Evolutionary conservation across 768 basidiomycete species (phyloP), one percentile per base, ranked within the genome.

Genomic region (Chiua virens): DNA sequence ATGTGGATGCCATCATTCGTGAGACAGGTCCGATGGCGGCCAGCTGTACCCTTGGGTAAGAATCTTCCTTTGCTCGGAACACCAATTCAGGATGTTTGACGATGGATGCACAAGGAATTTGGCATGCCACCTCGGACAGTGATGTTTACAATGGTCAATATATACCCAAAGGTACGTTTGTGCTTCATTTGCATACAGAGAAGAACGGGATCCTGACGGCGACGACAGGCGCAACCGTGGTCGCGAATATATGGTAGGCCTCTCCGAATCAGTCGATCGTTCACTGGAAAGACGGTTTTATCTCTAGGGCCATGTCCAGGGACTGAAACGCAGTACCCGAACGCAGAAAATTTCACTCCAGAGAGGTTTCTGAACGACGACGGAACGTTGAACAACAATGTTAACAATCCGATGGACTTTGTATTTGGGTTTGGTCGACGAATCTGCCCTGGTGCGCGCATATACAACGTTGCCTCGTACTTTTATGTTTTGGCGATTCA

Each of bases 81-180:
- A 6, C 6, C 10, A 2, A 9, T 10, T 30, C 28, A 11, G 9
- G 5, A 11, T 8, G n/a, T 8, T 11, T 30, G 28, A 30, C 28
- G 3, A 8, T 8, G 30, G 30, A 30, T 13, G 14, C 14, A 4
- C 32, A 34, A 42, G 48, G 41, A 10, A 14, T 37, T 21, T 42
- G 34, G 50, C 50, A 52, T n/a, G 43, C 50, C 4, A 51, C 62
- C 0, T 55, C 49, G 5, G 50, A 57, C 15, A 66, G 69, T 32
- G 73, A 74, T 40, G 47, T 65, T 6, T 72, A 70, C 47, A 49
- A 58, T 11, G 71, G 67, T 0, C 64, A 61, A 49, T 59, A 53
- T 22, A 61, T 74, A 22, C 73, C 73, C 0, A 64, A 67, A 45
- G 67, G 69, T 9, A 11, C n/a, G 44, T 42, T 20, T 13, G 3